Base-by-base conservation (phyloP, 1,139 yeast genomes). In the Geotrichum restrictum region DNA sequence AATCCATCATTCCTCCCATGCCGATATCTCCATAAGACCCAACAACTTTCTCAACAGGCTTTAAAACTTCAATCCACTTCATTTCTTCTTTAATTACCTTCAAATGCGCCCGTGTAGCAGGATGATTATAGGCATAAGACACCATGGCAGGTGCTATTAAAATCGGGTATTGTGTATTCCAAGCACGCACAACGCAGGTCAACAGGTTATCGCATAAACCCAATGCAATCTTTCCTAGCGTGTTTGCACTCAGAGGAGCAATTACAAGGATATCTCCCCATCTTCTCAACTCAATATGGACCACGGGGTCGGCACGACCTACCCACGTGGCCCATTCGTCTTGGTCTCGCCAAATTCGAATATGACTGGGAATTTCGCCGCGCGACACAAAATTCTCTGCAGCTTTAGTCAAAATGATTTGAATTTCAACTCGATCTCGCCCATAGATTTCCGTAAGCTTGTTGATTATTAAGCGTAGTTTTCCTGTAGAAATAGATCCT, bases 1-100 rank as follows among this genome's bases (percentile, higher is more conserved):
- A 89, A 67, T 91, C 96, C 74, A 95, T 79, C 97, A 89, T 89
- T n/a, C 97, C 97, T 37, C 97, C 97, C 71, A 79, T 87, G 33
- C 96, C 97, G 57, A 91, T 89, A 64, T 89, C 97, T 55, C 98
- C 97, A 69, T 88, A 88, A 51, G 89, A 82, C 29, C 95, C 95
- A 55, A 87, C 86, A 7, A 91, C 95, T 67, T 91, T 91, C 66
- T 91, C 98, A 3, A 88, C 89, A 0, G 98, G 98, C 66, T 84
- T 86, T 62, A 91, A 73, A 22, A 89, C 78, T 62, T 88, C 95
- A 54, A 89, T 85, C 91, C 95, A 88, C 46, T 88, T 88, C 89
- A 88, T 88, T 60, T 87, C 94, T 60, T 88, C 95, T 52, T 81
- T 79, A 55, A 91, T 81, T 34, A 83, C 75, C 58, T 79, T 77